phyloP scores from a whole-genome alignment of 441 rosid genomes.

The Croton setiger region DNA sequence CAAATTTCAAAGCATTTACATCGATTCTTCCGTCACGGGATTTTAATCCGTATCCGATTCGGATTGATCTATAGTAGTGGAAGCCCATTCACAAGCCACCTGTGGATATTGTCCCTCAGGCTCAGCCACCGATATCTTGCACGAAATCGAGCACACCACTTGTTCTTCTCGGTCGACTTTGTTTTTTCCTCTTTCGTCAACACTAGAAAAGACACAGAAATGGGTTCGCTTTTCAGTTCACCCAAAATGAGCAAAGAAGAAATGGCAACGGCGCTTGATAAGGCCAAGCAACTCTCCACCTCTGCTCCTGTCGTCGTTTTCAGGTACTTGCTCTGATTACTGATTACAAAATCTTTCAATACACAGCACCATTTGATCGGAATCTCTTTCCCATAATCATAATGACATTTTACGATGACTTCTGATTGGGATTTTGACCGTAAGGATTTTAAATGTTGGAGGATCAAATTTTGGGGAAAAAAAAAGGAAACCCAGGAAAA shows the following conservation, averaged over 20 bases:
- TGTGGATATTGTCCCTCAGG: background rate
- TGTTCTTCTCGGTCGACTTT: conserved; percentile 4
- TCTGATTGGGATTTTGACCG: too few species aligned
- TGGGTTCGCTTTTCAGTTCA: conserved; percentile 52
- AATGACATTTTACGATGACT: too few species aligned
- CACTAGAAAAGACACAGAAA: background rate
- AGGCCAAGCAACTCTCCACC: conserved; percentile 52
- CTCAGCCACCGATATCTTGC: background rate
- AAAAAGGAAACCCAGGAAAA: too few species aligned
- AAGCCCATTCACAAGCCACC: background rate
- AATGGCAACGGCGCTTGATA: conserved; percentile 37
- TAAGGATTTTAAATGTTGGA: too few species aligned
- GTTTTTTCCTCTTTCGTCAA: background rate
- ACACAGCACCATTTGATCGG: too few species aligned
- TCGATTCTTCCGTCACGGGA: too few species aligned
- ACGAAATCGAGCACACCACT: background rate
- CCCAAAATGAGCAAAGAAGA: conserved; percentile 42
- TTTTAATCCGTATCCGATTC: background rate
- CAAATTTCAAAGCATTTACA: too few species aligned
- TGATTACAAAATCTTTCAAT: too few species aligned
- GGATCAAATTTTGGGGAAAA: too few species aligned
- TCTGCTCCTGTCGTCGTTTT: conserved; percentile 63
- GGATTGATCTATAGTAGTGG: background rate
- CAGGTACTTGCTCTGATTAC: conserved; percentile 35
- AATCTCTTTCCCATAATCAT: too few species aligned